Conservation (phyloP, 2,329 filamentous ascomycete species). For the Ciborinia camelliae region DNA sequence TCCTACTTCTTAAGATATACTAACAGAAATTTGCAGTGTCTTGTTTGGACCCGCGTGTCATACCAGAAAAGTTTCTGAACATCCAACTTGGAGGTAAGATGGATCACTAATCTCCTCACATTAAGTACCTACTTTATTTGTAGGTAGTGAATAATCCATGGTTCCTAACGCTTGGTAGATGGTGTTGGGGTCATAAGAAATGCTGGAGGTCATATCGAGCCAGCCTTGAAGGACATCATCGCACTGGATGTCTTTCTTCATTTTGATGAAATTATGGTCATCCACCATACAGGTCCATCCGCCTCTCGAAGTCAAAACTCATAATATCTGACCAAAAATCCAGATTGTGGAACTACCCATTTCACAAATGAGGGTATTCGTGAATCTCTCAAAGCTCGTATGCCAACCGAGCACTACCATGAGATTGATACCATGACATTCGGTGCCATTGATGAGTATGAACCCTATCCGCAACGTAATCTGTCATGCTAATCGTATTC, state of each 20-base stretch:
- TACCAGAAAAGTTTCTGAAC: constrained; percentile 21
- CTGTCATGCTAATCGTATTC: neutral
- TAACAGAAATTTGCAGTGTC: constrained; percentile 11
- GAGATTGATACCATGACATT: constrained; percentile 32
- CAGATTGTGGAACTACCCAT: constrained; percentile 30
- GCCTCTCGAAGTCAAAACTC: neutral
- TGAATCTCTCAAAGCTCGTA: constrained; percentile 26
- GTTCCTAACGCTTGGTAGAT: constrained; percentile 4
- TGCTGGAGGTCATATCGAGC: constrained; percentile 29
- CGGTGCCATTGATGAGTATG: constrained; percentile 33
- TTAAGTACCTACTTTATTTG: too few species aligned
- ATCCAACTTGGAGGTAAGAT: constrained; percentile 17
- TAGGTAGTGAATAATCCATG: neutral
- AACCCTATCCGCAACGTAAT: neutral
- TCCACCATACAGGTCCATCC: constrained; percentile 34
- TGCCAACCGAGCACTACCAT: constrained; percentile 20
- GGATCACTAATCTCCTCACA: too few species aligned
- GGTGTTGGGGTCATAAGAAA: constrained; percentile 30
- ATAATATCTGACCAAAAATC: neutral
- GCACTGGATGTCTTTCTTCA: constrained; percentile 28
- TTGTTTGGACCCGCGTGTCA: constrained; percentile 19
- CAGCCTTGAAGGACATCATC: constrained; percentile 27
- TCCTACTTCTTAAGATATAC: neutral
- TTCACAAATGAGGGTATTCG: constrained; percentile 27
- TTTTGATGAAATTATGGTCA: constrained; percentile 31